Percentiles rank a stretch among this genome's conserved stretches.
phyloP scores from a whole-genome alignment of 495 filamentous ascomycete species.

The Neurospora pannonica region DNA sequence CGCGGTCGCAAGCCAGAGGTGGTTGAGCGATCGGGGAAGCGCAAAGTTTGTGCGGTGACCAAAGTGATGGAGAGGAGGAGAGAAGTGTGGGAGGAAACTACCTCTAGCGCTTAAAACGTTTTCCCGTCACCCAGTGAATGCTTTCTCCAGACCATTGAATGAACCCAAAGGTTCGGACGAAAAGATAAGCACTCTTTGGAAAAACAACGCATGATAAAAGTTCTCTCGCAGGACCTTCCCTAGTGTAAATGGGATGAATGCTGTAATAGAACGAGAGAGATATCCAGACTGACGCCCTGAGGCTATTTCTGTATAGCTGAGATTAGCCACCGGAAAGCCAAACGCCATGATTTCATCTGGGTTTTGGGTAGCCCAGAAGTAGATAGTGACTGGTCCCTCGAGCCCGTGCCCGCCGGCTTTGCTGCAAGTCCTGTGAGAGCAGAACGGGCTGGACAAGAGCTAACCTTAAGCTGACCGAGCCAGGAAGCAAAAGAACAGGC shows the following conservation, averaged over 20 bases:
- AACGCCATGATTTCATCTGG: not conserved
- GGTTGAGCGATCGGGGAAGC: not conserved
- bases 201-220: not conserved
- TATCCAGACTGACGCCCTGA: not conserved
- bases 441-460: not conserved
- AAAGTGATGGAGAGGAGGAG: not conserved
- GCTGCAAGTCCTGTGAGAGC: not conserved
- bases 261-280: not conserved
- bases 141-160: not conserved
- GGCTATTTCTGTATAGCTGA: not conserved
- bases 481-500: not conserved
- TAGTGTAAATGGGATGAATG: not conserved
- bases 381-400: not conserved
- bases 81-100: not conserved
- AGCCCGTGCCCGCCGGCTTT: not conserved
- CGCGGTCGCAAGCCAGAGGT: not conserved
- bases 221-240: not conserved
- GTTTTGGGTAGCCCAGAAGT: not conserved
- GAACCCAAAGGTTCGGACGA: not conserved
- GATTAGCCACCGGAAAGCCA: not conserved
- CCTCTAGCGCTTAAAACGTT: not conserved
- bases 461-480: not conserved
- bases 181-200: not conserved
- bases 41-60: not conserved
- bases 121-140: not conserved